These are phyloP conservation scores for Acephala macrosclerotiorum DNA, from an alignment of 2,329 filamentous ascomycete genomes.

Conservation along the genomic window DNA sequence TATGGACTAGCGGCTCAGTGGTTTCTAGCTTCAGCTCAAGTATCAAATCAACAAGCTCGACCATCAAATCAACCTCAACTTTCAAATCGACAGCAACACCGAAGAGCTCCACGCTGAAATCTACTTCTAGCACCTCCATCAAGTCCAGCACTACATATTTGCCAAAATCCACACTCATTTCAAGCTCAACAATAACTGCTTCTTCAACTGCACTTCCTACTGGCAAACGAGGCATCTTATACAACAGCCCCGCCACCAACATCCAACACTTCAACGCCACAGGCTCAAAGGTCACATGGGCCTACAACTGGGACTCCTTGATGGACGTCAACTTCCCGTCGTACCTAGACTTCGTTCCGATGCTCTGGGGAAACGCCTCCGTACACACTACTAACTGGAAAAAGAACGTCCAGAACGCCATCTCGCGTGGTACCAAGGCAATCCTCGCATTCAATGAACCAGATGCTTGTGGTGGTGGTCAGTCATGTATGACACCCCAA, in stretches of 20 bases:
- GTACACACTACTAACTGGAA: neutral
- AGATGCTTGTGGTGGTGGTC: constrained; percentile 6
- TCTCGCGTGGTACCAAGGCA: constrained; percentile 4
- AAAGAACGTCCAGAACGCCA: constrained; percentile 8
- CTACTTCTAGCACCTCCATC: neutral
- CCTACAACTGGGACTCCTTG: constrained; percentile 16
- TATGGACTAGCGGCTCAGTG: neutral
- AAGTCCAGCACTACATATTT: neutral
- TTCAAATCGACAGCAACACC: neutral
- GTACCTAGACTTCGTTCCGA: constrained; percentile 17
- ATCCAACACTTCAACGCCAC: constrained; percentile 14
- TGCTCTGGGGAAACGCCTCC: constrained; percentile 10
- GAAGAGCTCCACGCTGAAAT: neutral
- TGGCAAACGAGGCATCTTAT: constrained; percentile 16
- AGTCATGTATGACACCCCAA: constrained; percentile 5
- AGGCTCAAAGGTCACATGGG: constrained; percentile 14
- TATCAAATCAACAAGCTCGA: neutral
- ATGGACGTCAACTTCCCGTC: constrained; percentile 13
- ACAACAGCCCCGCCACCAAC: constrained; percentile 12
- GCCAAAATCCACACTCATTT: neutral
- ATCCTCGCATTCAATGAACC: constrained; percentile 7
- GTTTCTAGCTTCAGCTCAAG: neutral
- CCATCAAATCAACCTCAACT: neutral
- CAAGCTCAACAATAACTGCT: neutral
- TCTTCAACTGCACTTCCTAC: neutral